A percentile compares a stretch with the other conserved stretches of the same genome.
Evolutionary conservation across 805 yeast genomes (phyloP).

Genomic region (Hanseniaspora meyeri): DNA sequence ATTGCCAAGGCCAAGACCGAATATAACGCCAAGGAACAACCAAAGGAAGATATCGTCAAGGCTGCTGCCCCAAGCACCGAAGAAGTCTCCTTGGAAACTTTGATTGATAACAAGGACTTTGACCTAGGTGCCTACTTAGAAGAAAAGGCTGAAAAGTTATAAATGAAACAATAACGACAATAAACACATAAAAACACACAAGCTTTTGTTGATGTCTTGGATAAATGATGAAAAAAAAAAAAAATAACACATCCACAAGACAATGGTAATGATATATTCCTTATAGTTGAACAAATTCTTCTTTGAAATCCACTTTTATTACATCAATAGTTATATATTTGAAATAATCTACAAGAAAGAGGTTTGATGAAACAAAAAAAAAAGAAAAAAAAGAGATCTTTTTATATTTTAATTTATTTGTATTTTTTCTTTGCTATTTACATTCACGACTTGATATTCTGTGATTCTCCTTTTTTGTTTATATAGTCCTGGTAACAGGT

Average conservation of each 20-base stretch:
- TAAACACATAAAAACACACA: background rate
- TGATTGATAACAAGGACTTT: conserved; percentile 12
- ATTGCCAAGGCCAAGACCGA: conserved; percentile 82
- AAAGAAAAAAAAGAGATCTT: too few relatives aligned
- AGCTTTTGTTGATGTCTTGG: background rate
- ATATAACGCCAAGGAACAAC: conserved; percentile 55
- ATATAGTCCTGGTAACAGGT: background rate
- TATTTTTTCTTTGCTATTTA: background rate
- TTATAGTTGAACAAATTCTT: background rate
- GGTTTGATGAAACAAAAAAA: background rate
- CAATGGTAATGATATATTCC: background rate
- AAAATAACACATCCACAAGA: background rate
- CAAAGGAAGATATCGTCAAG: conserved; percentile 31
- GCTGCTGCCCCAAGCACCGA: conserved; percentile 39
- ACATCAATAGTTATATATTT: too few relatives aligned
- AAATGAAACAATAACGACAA: background rate
- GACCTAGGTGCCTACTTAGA: conserved; percentile 12
- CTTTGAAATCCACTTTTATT: background rate
- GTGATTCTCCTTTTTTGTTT: background rate
- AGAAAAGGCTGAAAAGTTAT: conserved; percentile 12
- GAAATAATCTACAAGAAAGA: background rate
- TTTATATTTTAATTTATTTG: too few relatives aligned
- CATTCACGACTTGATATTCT: background rate
- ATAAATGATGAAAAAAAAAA: background rate
- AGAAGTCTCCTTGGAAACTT: conserved; percentile 10